These are phyloP conservation scores for Penicillium occitanis DNA, from an alignment of 2,329 filamentous ascomycete genomes.

Conservation along the genomic window DNA sequence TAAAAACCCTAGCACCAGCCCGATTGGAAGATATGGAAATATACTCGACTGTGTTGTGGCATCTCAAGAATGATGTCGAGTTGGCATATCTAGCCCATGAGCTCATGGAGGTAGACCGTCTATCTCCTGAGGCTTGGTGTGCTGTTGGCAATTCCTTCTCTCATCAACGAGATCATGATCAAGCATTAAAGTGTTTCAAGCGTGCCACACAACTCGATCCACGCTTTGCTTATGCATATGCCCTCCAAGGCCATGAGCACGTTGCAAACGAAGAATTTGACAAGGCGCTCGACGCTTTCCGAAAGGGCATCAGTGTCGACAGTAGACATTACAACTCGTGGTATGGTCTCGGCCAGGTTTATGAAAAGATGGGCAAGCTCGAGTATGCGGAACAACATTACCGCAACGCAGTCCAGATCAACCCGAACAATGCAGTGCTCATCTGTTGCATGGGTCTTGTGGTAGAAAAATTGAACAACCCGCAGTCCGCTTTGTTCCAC, in stretches of 20 bases:
- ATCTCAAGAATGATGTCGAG: constrained; percentile 87
- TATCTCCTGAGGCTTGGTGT: constrained; percentile 94
- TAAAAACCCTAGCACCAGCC: constrained; percentile 77
- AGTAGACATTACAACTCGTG: constrained; percentile 96
- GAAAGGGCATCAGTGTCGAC: constrained; percentile 81
- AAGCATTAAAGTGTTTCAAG: constrained; percentile 91
- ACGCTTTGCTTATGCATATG: constrained; percentile 92
- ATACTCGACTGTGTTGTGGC: constrained; percentile 99
- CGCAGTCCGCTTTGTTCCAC: constrained; percentile 72
- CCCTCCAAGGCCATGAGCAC: constrained; percentile 92
- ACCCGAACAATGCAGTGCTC: constrained; percentile 88
- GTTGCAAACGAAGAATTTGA: constrained; percentile 96
- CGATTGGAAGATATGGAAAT: constrained; percentile 94
- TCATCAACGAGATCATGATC: constrained; percentile 85
- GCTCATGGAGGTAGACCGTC: constrained; percentile 79
- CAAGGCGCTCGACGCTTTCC: constrained; percentile 84
- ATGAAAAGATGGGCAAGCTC: constrained; percentile 85
- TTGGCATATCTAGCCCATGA: constrained; percentile 90
- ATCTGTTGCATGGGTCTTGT: constrained; percentile 90
- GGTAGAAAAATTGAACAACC: constrained; percentile 83
- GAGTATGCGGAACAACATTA: constrained; percentile 92
- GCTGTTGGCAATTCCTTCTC: constrained; percentile 94
- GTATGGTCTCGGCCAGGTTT: constrained; percentile 80
- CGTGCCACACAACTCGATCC: constrained; percentile 87
- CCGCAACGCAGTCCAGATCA: constrained; percentile 81